phyloP scores from a whole-genome alignment of 495 filamentous ascomycete species.

The Aspergillus egyptiacus region DNA sequence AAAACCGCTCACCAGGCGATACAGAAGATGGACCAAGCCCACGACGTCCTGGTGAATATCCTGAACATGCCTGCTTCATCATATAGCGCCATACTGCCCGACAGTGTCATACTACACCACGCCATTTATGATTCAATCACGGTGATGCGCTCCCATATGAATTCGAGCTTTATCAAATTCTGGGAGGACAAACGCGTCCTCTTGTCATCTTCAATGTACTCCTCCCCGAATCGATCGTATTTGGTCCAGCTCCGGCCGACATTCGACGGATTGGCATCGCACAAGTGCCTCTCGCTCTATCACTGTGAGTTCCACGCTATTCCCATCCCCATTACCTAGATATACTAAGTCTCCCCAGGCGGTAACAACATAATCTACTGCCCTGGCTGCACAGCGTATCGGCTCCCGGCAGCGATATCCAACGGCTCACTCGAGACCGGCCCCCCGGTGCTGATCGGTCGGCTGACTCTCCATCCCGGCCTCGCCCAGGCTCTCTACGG shows the following conservation, averaged over 20 bases:
- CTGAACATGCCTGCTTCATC: not conserved
- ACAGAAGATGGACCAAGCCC: not conserved
- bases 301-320: not conserved
- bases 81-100: not conserved
- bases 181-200: not conserved
- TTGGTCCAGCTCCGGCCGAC: not conserved
- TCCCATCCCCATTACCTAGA: not conserved
- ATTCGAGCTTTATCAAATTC: not conserved
- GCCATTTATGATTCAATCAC: not conserved
- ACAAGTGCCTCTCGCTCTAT: not conserved
- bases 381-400: not conserved
- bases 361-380: slow-evolving; percentile 9
- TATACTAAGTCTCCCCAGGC: not conserved
- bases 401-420: not conserved
- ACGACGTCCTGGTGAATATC: not conserved
- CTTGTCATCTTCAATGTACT: not conserved
- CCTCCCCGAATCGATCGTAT: not conserved
- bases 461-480: not conserved
- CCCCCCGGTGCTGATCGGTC: not conserved
- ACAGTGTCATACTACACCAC: not conserved
- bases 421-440: not conserved
- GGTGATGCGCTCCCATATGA: not conserved
- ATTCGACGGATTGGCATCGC: not conserved
- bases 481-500: not conserved
- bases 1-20: not conserved